Evolutionary conservation across 176 grass and related monocot species (phyloP).

Genomic region (Panicum miliaceum): DNA sequence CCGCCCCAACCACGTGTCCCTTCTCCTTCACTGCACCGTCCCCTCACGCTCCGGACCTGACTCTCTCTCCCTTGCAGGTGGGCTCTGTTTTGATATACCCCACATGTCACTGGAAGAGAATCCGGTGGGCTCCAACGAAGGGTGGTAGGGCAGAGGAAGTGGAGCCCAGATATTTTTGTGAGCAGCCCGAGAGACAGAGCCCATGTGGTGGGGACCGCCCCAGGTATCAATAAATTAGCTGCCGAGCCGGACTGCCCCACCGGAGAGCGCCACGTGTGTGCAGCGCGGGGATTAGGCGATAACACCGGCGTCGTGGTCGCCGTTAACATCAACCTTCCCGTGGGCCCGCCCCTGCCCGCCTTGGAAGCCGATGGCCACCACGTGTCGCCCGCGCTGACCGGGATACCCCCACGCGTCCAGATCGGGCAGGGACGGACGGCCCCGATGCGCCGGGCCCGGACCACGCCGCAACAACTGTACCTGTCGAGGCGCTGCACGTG

Average conservation of each 20-base stretch:
- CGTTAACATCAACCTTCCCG: constrained; percentile 29
- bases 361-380: background rate
- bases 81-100: rapidly evolving
- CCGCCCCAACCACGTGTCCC: constrained; percentile 44
- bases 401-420: constrained; percentile 27
- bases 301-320: constrained; percentile 45
- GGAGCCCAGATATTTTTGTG: constrained; percentile 46
- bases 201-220: constrained; percentile 46
- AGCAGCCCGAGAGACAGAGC: constrained; percentile 18
- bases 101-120: rapidly evolving
- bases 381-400: background rate
- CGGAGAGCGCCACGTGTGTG: constrained; percentile 46
- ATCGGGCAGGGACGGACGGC: constrained; percentile 23
- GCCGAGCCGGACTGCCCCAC: constrained; percentile 14
- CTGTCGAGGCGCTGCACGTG: constrained; percentile 60
- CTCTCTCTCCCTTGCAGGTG: background rate
- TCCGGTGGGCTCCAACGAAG: background rate
- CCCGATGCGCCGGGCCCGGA: constrained; percentile 16
- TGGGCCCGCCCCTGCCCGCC: constrained; percentile 4
- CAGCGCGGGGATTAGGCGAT: constrained; percentile 21
- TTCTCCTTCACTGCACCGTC: background rate
- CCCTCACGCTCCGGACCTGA: rapidly evolving
- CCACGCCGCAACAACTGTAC: constrained; percentile 42
- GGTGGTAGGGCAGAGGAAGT: background rate
- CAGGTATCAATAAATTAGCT: constrained; percentile 45